Percentiles rank a stretch among this genome's conserved stretches.
Evolutionary conservation across 441 rosid species (phyloP).

Genomic region (Adansonia gregorii): DNA sequence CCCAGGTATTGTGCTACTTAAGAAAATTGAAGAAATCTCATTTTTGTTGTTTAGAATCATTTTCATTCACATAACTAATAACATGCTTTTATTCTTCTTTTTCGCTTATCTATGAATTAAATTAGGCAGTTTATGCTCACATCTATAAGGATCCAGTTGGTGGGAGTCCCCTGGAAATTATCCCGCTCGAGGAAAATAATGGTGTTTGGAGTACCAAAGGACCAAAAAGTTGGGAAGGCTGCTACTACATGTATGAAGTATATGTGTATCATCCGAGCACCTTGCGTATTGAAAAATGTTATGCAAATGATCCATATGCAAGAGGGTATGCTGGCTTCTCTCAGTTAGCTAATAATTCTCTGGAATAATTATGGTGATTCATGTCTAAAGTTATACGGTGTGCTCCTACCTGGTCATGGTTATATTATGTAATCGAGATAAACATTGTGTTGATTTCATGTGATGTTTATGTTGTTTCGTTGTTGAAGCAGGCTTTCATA

Average conservation of each 20-base stretch:
- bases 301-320: slow-evolving; percentile 95
- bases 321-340: slow-evolving; percentile 68
- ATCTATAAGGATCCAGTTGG: slow-evolving; percentile 56
- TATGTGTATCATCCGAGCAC: slow-evolving; percentile 86
- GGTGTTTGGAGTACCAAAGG: slow-evolving; percentile 84
- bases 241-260: slow-evolving; percentile 83
- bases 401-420: slow-evolving; percentile 12
- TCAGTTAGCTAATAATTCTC: slow-evolving; percentile 37
- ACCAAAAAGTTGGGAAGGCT: slow-evolving; percentile 81
- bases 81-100: slow-evolving; percentile 28
- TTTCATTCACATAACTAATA: slow-evolving; percentile 12
- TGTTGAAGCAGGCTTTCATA: slow-evolving; percentile 76
- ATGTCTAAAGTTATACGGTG: slow-evolving; percentile 19
- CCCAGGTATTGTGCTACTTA: slow-evolving; percentile 55
- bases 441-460: slow-evolving; percentile 6
- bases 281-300: slow-evolving; percentile 71
- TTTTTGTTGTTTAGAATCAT: slow-evolving; percentile 21
- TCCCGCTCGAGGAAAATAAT: slow-evolving; percentile 58
- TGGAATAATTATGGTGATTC: slow-evolving; percentile 29
- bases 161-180: slow-evolving; percentile 55
- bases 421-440: slow-evolving; percentile 20
- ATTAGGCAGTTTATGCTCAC: slow-evolving; percentile 64
- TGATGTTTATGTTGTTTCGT: slow-evolving; percentile 36
- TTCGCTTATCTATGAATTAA: slow-evolving; percentile 35
- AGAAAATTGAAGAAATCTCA: background rate